phyloP scores from a whole-genome alignment of 305 asterid species.

The Solanum hybrid region DNA sequence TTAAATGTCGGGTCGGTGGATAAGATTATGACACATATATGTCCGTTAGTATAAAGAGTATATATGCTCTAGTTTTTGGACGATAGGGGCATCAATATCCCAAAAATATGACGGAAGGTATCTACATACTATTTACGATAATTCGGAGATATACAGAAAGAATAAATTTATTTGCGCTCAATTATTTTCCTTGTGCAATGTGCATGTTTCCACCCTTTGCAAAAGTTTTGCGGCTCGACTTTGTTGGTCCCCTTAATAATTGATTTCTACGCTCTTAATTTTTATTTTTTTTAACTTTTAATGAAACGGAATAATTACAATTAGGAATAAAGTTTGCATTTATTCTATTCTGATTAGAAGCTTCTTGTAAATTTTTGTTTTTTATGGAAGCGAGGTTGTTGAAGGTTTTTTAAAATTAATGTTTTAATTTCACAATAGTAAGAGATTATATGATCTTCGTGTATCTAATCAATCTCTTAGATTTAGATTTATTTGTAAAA shows the following conservation, averaged over 20 bases:
- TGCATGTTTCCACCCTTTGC: not conserved
- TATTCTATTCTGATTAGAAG: not conserved
- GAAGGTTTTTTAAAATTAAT: not conserved
- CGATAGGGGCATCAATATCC: no score
- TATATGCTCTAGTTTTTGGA: no score
- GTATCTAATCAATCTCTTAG: not conserved
- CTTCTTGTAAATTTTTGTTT: no score
- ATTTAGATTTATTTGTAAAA: no score
- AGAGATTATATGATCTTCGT: not conserved
- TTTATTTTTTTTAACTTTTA: not conserved
- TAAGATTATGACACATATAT: no score
- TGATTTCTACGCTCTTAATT: not conserved
- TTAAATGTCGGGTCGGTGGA: no score
- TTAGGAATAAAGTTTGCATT: not conserved
- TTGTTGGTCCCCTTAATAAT: not conserved
- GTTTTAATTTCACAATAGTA: not conserved
- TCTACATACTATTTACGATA: not conserved
- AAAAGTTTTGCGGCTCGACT: not conserved
- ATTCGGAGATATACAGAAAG: not conserved
- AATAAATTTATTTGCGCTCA: not conserved
- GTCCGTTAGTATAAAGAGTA: no score
- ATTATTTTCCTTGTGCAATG: not conserved
- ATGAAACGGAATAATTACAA: not conserved
- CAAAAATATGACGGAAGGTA: accelerated
- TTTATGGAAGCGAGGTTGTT: not conserved